Conservation (phyloP, 2,329 filamentous ascomycete species). For the Madurella fahalii region DNA sequence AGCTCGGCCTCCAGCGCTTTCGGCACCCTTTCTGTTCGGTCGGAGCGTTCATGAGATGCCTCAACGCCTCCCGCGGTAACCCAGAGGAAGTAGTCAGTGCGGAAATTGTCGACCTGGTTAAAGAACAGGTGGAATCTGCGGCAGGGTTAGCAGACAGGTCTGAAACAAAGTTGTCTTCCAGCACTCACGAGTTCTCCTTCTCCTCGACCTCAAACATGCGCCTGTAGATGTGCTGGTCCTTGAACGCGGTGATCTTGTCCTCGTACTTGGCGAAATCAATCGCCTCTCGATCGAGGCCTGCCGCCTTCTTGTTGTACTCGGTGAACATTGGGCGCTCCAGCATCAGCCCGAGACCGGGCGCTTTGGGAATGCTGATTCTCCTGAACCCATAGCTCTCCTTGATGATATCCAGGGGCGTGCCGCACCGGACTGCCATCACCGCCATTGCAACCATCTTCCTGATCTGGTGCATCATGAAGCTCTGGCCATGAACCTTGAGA, state of each 20-base stretch:
- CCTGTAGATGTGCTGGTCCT: slow-evolving; percentile 86
- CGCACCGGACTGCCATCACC: slow-evolving; percentile 77
- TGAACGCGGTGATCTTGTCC: slow-evolving; percentile 79
- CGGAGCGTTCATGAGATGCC: slow-evolving; percentile 49
- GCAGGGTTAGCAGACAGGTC: not conserved
- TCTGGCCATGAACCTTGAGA: slow-evolving; percentile 93
- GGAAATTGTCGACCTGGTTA: slow-evolving; percentile 73
- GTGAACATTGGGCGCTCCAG: slow-evolving; percentile 91
- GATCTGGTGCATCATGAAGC: slow-evolving; percentile 99
- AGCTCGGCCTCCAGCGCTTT: slow-evolving; percentile 44
- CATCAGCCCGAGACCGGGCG: slow-evolving; percentile 80
- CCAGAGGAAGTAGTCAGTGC: slow-evolving; percentile 69
- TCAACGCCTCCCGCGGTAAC: slow-evolving; percentile 65
- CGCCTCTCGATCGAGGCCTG: slow-evolving; percentile 58
- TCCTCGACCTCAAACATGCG: slow-evolving; percentile 89
- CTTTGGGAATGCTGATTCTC: slow-evolving; percentile 87
- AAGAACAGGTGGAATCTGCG: slow-evolving; percentile 71
- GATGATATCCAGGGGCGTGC: slow-evolving; percentile 68
- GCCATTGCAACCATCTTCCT: slow-evolving; percentile 98
- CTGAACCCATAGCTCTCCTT: slow-evolving; percentile 66
- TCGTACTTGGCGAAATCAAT: slow-evolving; percentile 79
- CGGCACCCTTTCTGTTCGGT: slow-evolving; percentile 39
- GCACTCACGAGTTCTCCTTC: slow-evolving; percentile 74
- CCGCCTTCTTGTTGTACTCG: slow-evolving; percentile 74
- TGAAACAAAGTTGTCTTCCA: not conserved